Conservation (phyloP, 2,329 filamentous ascomycete genomes). For the Macrophomina pseudophaseolina region DNA sequence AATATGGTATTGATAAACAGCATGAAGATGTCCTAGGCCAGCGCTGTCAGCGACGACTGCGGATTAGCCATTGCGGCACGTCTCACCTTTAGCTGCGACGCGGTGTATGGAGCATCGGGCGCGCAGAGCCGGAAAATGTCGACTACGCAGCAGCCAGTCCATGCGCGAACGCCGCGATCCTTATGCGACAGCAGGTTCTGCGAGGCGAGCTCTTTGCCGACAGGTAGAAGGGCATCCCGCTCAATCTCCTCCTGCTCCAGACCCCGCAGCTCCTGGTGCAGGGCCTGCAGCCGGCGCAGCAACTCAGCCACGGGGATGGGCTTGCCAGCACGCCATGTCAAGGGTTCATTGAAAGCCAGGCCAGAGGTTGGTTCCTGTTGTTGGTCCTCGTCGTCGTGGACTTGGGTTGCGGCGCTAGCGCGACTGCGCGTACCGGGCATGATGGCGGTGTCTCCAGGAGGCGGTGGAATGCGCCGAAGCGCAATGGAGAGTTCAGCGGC, state of each 20-base stretch:
- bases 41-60: conserved; percentile 19
- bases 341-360: conserved; percentile 80
- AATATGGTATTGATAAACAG: conserved; percentile 84
- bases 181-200: conserved; percentile 87
- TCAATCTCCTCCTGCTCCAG: conserved; percentile 88
- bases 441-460: conserved; percentile 24
- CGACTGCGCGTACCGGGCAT: conserved; percentile 41
- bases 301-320: conserved; percentile 84
- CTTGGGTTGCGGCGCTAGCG: conserved; percentile 42
- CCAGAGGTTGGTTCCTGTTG: conserved; percentile 12
- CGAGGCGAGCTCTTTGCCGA: conserved; percentile 83
- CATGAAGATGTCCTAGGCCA: conserved; percentile 81
- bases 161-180: conserved; percentile 90
- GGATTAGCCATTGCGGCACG: background rate
- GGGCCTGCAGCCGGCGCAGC: conserved; percentile 76
- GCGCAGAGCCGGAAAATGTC: conserved; percentile 93
- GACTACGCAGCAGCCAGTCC: conserved; percentile 84
- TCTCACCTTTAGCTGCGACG: conserved; percentile 83
- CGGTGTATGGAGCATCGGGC: conserved; percentile 91
- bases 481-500: background rate
- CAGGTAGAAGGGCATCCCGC: conserved; percentile 78
- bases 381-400: conserved; percentile 29
- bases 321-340: conserved; percentile 91
- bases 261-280: conserved; percentile 81
- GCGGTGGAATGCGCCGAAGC: conserved; percentile 25